These are phyloP conservation scores for Colletotrichum siamense DNA, from an alignment of 2,329 filamentous ascomycete genomes.

Conservation along the genomic window DNA sequence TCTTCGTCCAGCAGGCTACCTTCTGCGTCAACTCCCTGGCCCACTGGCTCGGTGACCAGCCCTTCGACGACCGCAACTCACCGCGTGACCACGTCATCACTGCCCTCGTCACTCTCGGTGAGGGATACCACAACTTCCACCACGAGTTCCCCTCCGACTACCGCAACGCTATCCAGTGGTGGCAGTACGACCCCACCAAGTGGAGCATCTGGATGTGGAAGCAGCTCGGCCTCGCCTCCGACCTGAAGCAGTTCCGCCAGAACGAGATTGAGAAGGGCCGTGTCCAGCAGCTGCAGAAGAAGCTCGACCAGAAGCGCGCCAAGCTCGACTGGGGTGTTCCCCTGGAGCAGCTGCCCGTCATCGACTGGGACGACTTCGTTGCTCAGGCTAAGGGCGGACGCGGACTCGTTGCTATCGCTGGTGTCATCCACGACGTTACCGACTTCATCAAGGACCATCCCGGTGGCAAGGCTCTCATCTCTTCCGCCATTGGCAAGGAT, in stretches of 20 bases:
- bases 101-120: conserved; percentile 82
- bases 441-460: conserved; percentile 89
- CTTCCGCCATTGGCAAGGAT: conserved; percentile 82
- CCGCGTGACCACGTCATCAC: conserved; percentile 89
- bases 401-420: conserved; percentile 77
- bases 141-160: conserved; percentile 94
- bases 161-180: conserved; percentile 90
- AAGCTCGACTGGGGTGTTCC: conserved; percentile 86
- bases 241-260: conserved; percentile 88
- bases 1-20: conserved; percentile 90
- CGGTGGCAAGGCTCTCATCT: conserved; percentile 89
- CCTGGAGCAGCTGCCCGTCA: conserved; percentile 82
- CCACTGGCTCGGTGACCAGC: conserved; percentile 91
- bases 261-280: conserved; percentile 95
- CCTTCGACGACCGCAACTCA: conserved; percentile 91
- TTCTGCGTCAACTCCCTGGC: conserved; percentile 93
- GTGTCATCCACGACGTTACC: conserved; percentile 84
- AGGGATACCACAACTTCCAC: conserved; percentile 96
- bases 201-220: conserved; percentile 88
- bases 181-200: conserved; percentile 92
- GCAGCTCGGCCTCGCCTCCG: conserved; percentile 81
- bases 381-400: conserved; percentile 79
- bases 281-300: conserved; percentile 89
- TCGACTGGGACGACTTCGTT: conserved; percentile 87
- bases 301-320: conserved; percentile 85